Base-by-base conservation (phyloP, 306 rosid genomes). In the Lathyrus oleraceus region DNA sequence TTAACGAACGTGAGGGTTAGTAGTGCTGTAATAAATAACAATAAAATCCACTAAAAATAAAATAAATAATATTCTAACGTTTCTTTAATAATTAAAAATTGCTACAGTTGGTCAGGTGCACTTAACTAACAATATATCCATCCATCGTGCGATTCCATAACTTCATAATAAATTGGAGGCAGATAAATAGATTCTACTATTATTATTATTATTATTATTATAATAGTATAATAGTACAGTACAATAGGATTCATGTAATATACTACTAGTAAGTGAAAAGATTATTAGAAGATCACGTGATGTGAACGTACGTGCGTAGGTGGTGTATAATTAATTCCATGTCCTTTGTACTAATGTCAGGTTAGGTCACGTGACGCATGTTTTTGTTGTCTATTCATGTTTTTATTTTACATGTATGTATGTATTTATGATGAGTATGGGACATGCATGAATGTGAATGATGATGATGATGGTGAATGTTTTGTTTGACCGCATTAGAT, bases 241-340 rank as follows among this genome's bases (percentile, higher is more conserved):
- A 42, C 15, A 3, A 3, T 42, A 42, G 15, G 14, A 42, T 40
- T 12, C 47, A 12, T 44, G 5, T 44, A 44, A 1, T 14, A 4
- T 32, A 43, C 3, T 45, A 45, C 3, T 44, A 14, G 19, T 76
- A 71, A 72, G 69, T 21, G 9, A 51, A 52, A 15, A 20, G 2
- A 52, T 56, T 21, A 27, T 32, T 43, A 13, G 65, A 38, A 66
- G 74, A 72, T 78, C 82, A 78, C 82, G 74, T 78, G 82, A 49
- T n/a, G 43, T 35, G 74, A 65, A 68, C 48, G 77, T 71, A 76
- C 67, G 69, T 21, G 56, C 65, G 27, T 32, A 53, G 57, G 52
- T 12, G 43, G 71, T 20, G 45, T 21, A 54, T 65, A 35, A 35
- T 35, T 35, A 35, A 35, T 21, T 53, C 13, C 3, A 21, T 53